These are phyloP conservation scores for Anaeromyces robustus DNA, from an alignment of 192 early-diverging fungal species.

Conservation along the genomic window DNA sequence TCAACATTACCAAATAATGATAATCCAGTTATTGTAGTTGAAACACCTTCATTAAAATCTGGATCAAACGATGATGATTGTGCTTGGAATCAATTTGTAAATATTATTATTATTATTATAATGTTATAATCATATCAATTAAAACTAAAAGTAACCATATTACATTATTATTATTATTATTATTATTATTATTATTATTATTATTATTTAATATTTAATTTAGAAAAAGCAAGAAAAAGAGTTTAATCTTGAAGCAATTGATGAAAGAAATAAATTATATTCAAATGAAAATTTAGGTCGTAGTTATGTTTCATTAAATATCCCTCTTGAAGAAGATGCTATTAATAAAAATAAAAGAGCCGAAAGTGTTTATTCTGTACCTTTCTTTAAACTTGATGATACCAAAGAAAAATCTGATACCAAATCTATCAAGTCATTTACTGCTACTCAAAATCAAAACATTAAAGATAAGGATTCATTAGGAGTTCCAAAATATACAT, in stretches of 20 bases:
- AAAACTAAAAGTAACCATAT: no score
- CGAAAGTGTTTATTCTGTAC: neutral
- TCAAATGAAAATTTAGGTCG: neutral
- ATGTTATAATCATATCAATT: no score
- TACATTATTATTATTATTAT: no score
- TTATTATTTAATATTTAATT: neutral
- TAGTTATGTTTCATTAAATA: neutral
- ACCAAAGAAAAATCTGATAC: neutral
- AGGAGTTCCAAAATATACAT: neutral
- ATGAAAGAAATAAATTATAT: neutral
- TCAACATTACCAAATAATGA: neutral
- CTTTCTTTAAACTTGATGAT: neutral
- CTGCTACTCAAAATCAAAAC: neutral
- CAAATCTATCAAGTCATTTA: neutral
- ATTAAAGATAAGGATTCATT: neutral
- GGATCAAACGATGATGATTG: neutral
- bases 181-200: no score
- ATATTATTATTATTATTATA: no score
- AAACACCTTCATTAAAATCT: neutral
- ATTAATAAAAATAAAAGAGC: neutral
- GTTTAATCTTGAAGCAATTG: neutral
- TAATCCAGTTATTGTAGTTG: neutral
- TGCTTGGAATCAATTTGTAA: neutral
- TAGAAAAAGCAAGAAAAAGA: neutral
- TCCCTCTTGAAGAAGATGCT: neutral